These are phyloP conservation scores for Trichosporon asahii DNA, from an alignment of 1,284 basidiomycete genomes.

Conservation along the genomic window DNA sequence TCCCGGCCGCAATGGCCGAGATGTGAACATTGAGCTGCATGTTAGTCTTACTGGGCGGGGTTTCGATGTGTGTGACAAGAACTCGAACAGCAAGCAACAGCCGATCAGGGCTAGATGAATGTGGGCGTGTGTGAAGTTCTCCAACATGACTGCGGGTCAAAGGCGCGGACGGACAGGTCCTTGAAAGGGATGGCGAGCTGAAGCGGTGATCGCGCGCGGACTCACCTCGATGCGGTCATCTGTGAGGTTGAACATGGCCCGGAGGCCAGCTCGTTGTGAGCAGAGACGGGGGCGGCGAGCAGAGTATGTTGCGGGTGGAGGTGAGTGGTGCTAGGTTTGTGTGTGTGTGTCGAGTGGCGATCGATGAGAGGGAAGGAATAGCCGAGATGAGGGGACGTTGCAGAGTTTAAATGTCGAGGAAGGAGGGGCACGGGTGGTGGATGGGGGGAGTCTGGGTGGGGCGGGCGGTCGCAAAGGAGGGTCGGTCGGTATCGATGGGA, in stretches of 20 bases:
- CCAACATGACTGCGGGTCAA: not conserved
- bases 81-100: not conserved
- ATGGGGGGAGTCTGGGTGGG: not conserved
- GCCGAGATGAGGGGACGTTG: not conserved
- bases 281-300: not conserved
- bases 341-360: not conserved
- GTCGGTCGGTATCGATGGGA: not conserved
- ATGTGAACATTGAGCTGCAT: conserved; percentile 22
- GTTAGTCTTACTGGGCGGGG: not conserved
- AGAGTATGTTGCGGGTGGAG: not conserved
- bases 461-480: not conserved
- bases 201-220: not conserved
- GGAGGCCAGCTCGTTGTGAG: conserved; percentile 7
- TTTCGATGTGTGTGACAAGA: not conserved
- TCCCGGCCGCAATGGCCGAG: conserved; percentile 22
- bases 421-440: too few relatives aligned
- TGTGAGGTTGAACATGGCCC: conserved; percentile 30
- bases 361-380: not conserved
- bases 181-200: not conserved
- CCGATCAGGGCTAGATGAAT: not conserved
- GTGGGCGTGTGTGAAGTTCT: not conserved
- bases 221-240: conserved; percentile 61
- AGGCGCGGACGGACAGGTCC: not conserved
- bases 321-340: not conserved
- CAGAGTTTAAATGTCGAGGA: not conserved